Evolutionary conservation across 352 stramenopile species (phyloP).

Genomic region (Achlya hypogyna): DNA sequence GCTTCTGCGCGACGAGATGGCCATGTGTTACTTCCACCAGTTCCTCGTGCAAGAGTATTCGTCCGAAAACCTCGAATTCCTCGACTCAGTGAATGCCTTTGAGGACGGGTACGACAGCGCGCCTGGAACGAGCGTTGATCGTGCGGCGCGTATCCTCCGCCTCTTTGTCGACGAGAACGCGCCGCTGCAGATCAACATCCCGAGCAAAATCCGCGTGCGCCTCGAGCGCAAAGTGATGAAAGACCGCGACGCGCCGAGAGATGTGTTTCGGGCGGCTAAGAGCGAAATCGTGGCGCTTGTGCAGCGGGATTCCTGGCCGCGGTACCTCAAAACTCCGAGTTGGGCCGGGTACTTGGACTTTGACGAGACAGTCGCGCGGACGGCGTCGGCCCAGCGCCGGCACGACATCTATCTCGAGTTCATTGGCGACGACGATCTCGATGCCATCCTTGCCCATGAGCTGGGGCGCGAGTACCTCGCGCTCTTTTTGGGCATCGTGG

Average conservation of each 20-base stretch:
- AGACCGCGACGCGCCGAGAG: conserved; percentile 5
- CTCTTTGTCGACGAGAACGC: conserved; percentile 16
- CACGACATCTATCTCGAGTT: conserved; percentile 10
- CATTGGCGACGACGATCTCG: conserved; percentile 15
- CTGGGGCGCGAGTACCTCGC: conserved; percentile 4
- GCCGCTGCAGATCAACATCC: conserved; percentile 15
- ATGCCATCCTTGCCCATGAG: not conserved
- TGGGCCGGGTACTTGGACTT: conserved; percentile 8
- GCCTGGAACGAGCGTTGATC: not conserved
- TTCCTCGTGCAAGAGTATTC: conserved; percentile 18
- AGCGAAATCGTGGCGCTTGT: not conserved
- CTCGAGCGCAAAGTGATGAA: conserved; percentile 13
- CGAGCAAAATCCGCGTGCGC: conserved; percentile 10
- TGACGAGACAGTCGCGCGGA: not conserved
- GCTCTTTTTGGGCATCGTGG: not conserved
- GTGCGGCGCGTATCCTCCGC: not conserved
- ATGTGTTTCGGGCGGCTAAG: conserved; percentile 7
- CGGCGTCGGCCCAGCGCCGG: not conserved
- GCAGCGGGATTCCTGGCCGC: conserved; percentile 5
- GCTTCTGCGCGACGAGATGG: not conserved
- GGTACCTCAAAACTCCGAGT: not conserved
- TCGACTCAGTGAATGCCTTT: not conserved
- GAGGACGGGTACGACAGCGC: not conserved
- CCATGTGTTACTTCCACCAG: conserved; percentile 14
- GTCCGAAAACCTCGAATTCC: conserved; percentile 17